phyloP scores from a whole-genome alignment of 176 grass and related monocot species.

The Bonia amplexicaulis region DNA sequence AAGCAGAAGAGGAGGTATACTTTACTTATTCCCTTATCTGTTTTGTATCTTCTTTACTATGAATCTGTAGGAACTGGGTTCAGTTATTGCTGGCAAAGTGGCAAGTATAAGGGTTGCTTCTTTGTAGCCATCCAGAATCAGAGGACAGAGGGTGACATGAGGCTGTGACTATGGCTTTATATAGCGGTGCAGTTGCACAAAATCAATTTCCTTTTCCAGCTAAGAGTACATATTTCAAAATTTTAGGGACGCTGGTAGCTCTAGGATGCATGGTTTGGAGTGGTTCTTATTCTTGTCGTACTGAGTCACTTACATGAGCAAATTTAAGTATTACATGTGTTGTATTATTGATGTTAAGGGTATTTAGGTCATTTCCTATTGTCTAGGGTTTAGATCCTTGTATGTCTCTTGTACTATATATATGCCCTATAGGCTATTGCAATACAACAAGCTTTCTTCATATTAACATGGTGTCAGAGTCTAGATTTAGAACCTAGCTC shows the following conservation, averaged over 20 bases:
- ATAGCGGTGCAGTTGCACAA: not conserved
- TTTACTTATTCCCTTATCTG: not conserved
- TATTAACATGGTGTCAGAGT: too few species aligned
- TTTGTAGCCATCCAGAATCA: not conserved
- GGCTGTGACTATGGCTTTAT: not conserved
- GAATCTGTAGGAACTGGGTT: not conserved
- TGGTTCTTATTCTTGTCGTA: not conserved
- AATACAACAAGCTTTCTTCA: too few species aligned
- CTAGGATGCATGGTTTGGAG: conserved; percentile 1
- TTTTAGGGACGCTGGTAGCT: not conserved
- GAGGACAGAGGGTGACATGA: not conserved
- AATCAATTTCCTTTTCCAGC: not conserved
- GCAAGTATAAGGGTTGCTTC: not conserved
- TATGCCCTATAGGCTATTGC: too few species aligned
- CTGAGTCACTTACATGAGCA: not conserved
- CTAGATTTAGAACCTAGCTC: too few species aligned
- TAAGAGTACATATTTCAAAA: not conserved
- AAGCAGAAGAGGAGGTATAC: conserved; percentile 67
- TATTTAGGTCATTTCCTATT: too few species aligned
- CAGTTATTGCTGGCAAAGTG: not conserved
- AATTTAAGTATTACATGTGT: not conserved
- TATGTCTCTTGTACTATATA: too few species aligned
- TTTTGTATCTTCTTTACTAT: not conserved
- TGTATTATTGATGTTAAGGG: not conserved
- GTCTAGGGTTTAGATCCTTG: too few species aligned